Evolutionary conservation across 306 rosid species (phyloP).

Genomic region (Inga leiocalycina): DNA sequence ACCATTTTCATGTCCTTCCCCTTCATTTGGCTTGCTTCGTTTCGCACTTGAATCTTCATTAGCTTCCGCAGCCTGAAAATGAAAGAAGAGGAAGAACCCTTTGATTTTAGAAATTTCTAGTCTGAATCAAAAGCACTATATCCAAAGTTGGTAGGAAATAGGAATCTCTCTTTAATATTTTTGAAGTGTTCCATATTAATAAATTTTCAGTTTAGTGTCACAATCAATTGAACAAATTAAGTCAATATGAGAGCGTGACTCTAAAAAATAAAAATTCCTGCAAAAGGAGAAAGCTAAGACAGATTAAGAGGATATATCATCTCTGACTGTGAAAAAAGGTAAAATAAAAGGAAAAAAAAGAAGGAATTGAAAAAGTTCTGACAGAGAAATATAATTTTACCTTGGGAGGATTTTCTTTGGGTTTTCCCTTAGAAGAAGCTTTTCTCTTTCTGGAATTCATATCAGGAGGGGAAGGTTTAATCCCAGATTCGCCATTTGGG

Average conservation of each 20-base stretch:
- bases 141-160: neutral
- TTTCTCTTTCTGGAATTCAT: slow-evolving; percentile 76
- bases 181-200: neutral
- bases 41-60: slow-evolving; percentile 57
- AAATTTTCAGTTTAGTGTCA: neutral
- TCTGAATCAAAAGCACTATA: neutral
- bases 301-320: neutral
- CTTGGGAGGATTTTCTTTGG: slow-evolving; percentile 51
- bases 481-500: slow-evolving; percentile 46
- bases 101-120: slow-evolving; percentile 11
- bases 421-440: slow-evolving; percentile 57
- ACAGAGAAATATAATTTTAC: slow-evolving; percentile 32
- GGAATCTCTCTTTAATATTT: neutral
- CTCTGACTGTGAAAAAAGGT: neutral
- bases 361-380: neutral
- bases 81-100: neutral
- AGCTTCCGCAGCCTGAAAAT: slow-evolving; percentile 52
- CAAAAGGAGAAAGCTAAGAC: neutral
- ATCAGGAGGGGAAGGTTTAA: slow-evolving; percentile 41
- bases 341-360: neutral
- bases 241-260: neutral
- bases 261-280: neutral
- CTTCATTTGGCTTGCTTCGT: slow-evolving; percentile 53
- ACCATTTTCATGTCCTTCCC: slow-evolving; percentile 48
- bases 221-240: neutral